Evolutionary conservation across 805 yeast genomes (phyloP).

Genomic region (Myxozyma nipponensis): DNA sequence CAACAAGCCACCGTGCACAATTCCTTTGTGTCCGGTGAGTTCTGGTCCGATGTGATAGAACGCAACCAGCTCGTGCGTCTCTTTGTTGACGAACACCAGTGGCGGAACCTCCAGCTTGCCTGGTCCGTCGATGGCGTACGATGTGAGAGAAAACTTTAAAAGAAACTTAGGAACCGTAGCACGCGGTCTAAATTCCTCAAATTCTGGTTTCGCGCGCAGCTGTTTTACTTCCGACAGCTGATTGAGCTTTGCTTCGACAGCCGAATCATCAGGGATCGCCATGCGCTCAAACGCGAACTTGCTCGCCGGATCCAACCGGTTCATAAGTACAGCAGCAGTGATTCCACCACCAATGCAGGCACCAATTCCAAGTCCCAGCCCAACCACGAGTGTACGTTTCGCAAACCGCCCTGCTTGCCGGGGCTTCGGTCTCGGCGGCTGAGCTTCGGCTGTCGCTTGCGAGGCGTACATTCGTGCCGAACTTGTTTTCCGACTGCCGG

Average conservation of each 20-base stretch:
- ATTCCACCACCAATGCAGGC: too few species aligned
- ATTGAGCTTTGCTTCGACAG: not conserved
- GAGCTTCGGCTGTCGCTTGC: too few species aligned
- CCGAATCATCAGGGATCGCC: not conserved
- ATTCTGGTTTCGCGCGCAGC: constrained; percentile 29
- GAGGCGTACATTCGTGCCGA: too few species aligned
- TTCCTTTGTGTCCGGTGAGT: constrained; percentile 64
- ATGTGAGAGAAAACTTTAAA: constrained; percentile 37
- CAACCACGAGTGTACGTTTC: too few species aligned
- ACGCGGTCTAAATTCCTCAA: constrained; percentile 32
- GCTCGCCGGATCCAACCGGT: too few species aligned
- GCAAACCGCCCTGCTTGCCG: too few species aligned
- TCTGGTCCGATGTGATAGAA: constrained; percentile 69
- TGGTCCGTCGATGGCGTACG: constrained; percentile 59
- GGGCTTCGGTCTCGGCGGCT: too few species aligned
- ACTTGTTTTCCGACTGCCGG: too few species aligned
- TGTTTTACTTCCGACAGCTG: constrained; percentile 12
- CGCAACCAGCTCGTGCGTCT: constrained; percentile 47
- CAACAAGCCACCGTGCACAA: constrained; percentile 81
- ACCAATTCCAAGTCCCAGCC: too few species aligned
- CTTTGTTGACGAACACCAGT: constrained; percentile 55
- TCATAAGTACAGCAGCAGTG: too few species aligned
- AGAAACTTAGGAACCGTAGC: constrained; percentile 30
- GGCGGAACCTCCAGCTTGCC: constrained; percentile 81
- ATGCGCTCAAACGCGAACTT: not conserved